phyloP scores from a whole-genome alignment of 2,329 filamentous ascomycete species.

The Incumbomyces delicatus region DNA sequence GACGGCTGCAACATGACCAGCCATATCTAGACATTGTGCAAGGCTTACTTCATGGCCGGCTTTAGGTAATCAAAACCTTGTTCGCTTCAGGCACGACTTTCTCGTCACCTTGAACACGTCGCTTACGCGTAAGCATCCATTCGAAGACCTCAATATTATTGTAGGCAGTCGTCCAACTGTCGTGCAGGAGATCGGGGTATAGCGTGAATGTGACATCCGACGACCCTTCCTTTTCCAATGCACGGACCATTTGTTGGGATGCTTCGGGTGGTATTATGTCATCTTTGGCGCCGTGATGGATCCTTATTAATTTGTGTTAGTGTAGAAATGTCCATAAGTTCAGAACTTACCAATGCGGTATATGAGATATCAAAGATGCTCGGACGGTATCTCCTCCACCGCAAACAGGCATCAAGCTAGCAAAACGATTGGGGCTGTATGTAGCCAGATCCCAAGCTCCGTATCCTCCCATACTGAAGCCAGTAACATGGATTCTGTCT shows the following conservation, averaged over 20 bases:
- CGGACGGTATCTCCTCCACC: constrained; percentile 10
- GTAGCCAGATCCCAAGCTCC: constrained; percentile 12
- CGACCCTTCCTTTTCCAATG: constrained; percentile 7
- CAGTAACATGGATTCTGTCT: constrained; percentile 12
- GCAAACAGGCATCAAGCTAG: constrained; percentile 12
- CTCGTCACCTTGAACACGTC: constrained; percentile 10
- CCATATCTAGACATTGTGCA: no score
- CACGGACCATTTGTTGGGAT: constrained; percentile 12
- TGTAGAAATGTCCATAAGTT: neutral
- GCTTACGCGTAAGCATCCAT: constrained; percentile 11
- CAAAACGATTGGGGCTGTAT: constrained; percentile 12
- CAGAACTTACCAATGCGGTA: constrained; percentile 13
- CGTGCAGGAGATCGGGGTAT: constrained; percentile 13
- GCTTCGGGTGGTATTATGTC: constrained; percentile 11
- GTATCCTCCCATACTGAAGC: constrained; percentile 16
- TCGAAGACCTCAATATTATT: constrained; percentile 10
- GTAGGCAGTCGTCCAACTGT: constrained; percentile 13
- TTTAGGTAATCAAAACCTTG: constrained; percentile 5
- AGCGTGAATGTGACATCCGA: constrained; percentile 9
- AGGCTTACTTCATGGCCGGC: no score
- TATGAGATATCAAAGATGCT: constrained; percentile 10
- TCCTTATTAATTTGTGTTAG: constrained; percentile 4
- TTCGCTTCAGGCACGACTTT: constrained; percentile 10
- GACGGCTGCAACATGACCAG: no score
- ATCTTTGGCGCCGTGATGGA: constrained; percentile 12